Evolutionary conservation across 129 eudicot genomes (phyloP).

Genomic region (Arctium lappa): DNA sequence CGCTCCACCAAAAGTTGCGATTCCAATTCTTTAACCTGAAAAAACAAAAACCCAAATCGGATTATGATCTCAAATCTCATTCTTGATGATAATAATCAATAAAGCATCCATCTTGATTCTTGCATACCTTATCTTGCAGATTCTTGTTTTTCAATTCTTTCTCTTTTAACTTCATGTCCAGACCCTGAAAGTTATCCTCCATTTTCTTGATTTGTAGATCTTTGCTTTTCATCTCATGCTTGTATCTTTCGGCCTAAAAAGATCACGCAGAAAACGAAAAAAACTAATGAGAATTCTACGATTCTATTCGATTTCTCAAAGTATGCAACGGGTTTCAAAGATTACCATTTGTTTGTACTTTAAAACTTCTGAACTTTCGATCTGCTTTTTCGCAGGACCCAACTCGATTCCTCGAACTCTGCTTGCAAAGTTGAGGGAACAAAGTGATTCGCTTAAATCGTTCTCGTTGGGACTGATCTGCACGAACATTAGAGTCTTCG

Average conservation of each 20-base stretch:
- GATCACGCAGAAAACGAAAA: slow-evolving; percentile 6
- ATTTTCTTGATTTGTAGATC: slow-evolving; percentile 73
- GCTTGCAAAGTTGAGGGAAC: slow-evolving; percentile 96
- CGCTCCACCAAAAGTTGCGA: slow-evolving; percentile 87
- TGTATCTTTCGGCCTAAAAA: slow-evolving; percentile 69
- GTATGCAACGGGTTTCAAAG: neutral
- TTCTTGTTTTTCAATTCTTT: slow-evolving; percentile 71
- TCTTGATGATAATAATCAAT: neutral
- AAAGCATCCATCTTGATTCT: neutral
- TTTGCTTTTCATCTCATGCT: slow-evolving; percentile 65
- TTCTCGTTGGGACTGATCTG: slow-evolving; percentile 92
- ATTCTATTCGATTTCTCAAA: neutral
- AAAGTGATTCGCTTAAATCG: slow-evolving; percentile 87
- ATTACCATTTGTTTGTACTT: slow-evolving; percentile 85
- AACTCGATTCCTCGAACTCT: slow-evolving; percentile 95
- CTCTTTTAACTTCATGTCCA: slow-evolving; percentile 76
- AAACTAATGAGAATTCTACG: neutral
- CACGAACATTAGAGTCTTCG: slow-evolving; percentile 92
- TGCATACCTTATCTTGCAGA: slow-evolving; percentile 83
- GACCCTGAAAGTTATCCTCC: slow-evolving; percentile 73
- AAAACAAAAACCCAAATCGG: slow-evolving; percentile 2
- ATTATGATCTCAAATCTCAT: slow-evolving; percentile 5
- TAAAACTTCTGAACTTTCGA: slow-evolving; percentile 68
- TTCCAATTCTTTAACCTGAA: slow-evolving; percentile 90
- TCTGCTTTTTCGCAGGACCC: slow-evolving; percentile 97